Percentiles rank a stretch among this genome's conserved stretches.
phyloP scores from a whole-genome alignment of 2,329 filamentous ascomycete species.

The Neonectria ditissima region DNA sequence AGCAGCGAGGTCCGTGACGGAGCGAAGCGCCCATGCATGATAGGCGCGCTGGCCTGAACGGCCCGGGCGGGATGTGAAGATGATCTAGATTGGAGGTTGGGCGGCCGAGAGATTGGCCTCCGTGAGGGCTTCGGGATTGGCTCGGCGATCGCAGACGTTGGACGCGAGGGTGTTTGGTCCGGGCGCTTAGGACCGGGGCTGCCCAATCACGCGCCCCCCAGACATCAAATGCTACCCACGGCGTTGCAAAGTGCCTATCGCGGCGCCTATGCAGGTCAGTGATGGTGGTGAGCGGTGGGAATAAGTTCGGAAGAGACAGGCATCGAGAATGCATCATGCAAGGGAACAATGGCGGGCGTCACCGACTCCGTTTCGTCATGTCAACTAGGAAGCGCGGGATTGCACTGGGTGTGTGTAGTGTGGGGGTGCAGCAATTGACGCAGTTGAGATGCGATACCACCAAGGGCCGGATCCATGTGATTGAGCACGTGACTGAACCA shows the following conservation, averaged over 20 bases:
- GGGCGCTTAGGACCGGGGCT: slow-evolving; percentile 37
- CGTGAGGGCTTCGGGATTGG: slow-evolving; percentile 35
- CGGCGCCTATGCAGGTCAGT: slow-evolving; percentile 37
- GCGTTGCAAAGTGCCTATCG: slow-evolving; percentile 28
- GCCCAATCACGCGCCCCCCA: slow-evolving; percentile 35
- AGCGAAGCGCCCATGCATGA: slow-evolving; percentile 42
- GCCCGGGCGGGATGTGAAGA: slow-evolving; percentile 17
- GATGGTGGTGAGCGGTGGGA: slow-evolving; percentile 23
- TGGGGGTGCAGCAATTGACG: not conserved
- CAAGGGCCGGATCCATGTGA: not conserved
- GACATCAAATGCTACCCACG: slow-evolving; percentile 30
- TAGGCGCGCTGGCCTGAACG: slow-evolving; percentile 38
- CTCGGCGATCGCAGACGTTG: slow-evolving; percentile 11
- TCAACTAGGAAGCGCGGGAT: not conserved
- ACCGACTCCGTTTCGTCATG: not conserved
- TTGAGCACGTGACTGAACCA: not conserved
- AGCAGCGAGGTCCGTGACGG: not conserved
- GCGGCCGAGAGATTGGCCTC: slow-evolving; percentile 30
- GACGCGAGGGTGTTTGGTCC: slow-evolving; percentile 26
- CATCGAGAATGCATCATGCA: slow-evolving; percentile 8
- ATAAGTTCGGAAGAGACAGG: not conserved
- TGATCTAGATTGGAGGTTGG: slow-evolving; percentile 29
- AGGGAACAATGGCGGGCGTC: slow-evolving; percentile 13
- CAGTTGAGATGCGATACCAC: too few species aligned
- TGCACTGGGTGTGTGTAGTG: not conserved